Percentiles rank a stretch among this genome's conserved stretches.
Conservation (phyloP, 208 protist species). For the Tritrichomonas musculus region DNA sequence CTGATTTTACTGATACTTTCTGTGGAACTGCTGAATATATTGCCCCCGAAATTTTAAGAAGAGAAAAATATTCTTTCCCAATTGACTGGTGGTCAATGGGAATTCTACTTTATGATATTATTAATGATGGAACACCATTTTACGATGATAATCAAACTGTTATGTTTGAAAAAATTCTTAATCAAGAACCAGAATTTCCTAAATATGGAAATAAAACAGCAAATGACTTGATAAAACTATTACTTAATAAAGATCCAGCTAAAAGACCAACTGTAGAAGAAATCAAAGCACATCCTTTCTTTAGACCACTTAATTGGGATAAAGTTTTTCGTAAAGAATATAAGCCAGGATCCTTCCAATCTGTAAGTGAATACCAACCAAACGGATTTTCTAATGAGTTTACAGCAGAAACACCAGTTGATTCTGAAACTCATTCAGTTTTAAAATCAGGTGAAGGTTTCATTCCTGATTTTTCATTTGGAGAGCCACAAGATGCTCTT, state of each 20-base stretch:
- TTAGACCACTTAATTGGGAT: not conserved
- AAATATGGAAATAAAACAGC: not conserved
- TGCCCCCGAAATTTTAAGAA: not conserved
- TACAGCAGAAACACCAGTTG: not conserved
- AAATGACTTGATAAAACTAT: not conserved
- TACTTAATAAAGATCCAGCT: not conserved
- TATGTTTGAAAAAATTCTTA: slow-evolving; percentile 14
- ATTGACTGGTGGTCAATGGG: slow-evolving; percentile 16
- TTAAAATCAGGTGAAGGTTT: not conserved
- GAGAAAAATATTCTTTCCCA: not conserved
- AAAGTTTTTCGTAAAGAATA: not conserved
- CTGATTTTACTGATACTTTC: not conserved
- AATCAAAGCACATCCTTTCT: slow-evolving; percentile 17
- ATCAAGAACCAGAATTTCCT: slow-evolving; percentile 9
- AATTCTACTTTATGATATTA: not conserved
- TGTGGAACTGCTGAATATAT: slow-evolving; percentile 24
- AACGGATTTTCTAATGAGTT: not conserved
- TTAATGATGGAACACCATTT: not conserved
- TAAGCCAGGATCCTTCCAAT: not conserved
- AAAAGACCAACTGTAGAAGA: slow-evolving; percentile 7
- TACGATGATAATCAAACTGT: slow-evolving; percentile 21
- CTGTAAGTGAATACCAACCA: not conserved
- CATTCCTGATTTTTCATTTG: not conserved
- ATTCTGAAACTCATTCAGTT: not conserved
- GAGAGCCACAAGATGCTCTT: not conserved